Evolutionary conservation across 257 asterid genomes (phyloP).

Genomic region (Solanum virginianum): DNA sequence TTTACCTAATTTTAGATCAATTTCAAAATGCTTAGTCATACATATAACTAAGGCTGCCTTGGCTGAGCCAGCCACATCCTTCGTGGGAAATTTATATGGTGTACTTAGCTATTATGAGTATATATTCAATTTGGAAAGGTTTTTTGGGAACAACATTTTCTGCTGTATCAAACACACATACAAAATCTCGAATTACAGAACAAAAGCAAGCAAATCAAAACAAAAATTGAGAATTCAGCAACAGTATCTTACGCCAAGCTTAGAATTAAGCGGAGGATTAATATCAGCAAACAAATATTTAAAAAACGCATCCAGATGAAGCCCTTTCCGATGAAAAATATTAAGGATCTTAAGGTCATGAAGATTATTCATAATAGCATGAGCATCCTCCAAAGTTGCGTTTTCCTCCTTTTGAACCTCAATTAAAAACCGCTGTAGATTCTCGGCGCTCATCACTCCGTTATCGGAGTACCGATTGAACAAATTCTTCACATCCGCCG

Average conservation of each 20-base stretch:
- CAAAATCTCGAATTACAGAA: neutral
- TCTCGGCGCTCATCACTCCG: slow-evolving; percentile 36
- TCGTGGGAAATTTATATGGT: neutral
- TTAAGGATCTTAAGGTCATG: slow-evolving; percentile 21
- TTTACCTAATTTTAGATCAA: neutral
- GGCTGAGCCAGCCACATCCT: neutral
- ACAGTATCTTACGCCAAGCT: slow-evolving; percentile 30
- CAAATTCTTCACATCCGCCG: slow-evolving; percentile 29
- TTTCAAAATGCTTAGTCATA: neutral
- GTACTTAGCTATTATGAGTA: neutral
- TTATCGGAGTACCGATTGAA: slow-evolving; percentile 36
- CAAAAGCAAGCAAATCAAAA: neutral
- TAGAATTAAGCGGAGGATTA: slow-evolving; percentile 47
- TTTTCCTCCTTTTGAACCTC: slow-evolving; percentile 48
- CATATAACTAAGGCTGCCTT: neutral
- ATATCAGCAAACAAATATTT: slow-evolving; percentile 40
- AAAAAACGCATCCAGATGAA: slow-evolving; percentile 37
- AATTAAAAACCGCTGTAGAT: slow-evolving; percentile 41
- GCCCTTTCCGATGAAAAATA: slow-evolving; percentile 33
- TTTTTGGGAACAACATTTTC: no score
- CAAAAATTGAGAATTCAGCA: neutral
- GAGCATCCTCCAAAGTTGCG: slow-evolving; percentile 46
- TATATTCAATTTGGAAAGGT: neutral
- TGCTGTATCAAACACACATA: neutral
- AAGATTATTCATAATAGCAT: slow-evolving; percentile 25